phyloP scores from a whole-genome alignment of 2,329 filamentous ascomycete genomes.

The Sphaerulina vaccinii region DNA sequence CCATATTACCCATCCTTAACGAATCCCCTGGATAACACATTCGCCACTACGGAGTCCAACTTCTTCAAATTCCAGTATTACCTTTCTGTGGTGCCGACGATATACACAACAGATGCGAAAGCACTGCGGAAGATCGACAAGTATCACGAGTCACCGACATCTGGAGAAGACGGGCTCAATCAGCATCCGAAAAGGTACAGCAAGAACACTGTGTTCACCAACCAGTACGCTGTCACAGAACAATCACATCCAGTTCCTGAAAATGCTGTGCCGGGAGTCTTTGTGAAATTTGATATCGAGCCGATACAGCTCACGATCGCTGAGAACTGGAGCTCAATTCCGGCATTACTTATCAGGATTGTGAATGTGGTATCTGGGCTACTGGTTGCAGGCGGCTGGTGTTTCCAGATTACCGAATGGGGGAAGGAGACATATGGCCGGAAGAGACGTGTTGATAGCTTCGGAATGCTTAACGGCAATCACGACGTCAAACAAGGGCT shows the following conservation, averaged over 20 bases:
- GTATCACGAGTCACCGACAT: conserved; percentile 43
- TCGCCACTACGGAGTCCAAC: conserved; percentile 69
- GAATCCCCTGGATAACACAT: conserved; percentile 91
- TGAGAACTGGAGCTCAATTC: conserved; percentile 73
- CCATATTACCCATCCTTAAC: conserved; percentile 91
- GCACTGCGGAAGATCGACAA: conserved; percentile 42
- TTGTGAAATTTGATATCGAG: conserved; percentile 99
- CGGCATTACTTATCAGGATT: conserved; percentile 74
- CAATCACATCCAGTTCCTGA: conserved; percentile 72
- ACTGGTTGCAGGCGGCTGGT: conserved; percentile 90
- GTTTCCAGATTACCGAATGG: conserved; percentile 83
- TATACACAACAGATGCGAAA: conserved; percentile 64
- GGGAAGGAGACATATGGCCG: conserved; percentile 44
- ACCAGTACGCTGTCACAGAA: conserved; percentile 96
- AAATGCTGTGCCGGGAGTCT: conserved; percentile 76
- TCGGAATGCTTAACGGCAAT: conserved; percentile 27
- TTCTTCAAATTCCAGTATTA: conserved; percentile 99
- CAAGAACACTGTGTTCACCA: conserved; percentile 73
- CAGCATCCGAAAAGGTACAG: conserved; percentile 39
- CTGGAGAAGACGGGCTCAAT: conserved; percentile 38
- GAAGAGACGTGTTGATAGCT: conserved; percentile 22
- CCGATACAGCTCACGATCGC: conserved; percentile 84
- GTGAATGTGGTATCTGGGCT: conserved; percentile 91
- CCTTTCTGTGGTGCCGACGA: conserved; percentile 87
- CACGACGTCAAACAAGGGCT: conserved; percentile 24